Evolutionary conservation across 441 rosid species (phyloP), one percentile per base, ranked within the genome.

Genomic region (Bocquillonia castaneifolia): DNA sequence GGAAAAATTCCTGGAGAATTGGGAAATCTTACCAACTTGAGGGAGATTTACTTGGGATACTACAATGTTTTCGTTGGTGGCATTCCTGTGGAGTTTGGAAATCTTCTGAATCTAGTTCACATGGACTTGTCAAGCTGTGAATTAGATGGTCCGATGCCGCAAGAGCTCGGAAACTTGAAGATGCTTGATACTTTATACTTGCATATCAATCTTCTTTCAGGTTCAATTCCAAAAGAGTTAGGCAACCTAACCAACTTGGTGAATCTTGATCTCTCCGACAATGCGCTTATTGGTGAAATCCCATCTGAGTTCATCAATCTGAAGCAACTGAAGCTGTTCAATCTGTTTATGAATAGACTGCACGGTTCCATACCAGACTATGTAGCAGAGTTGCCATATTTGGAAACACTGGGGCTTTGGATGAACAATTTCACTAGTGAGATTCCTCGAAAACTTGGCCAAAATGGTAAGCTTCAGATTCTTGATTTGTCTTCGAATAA

Each of bases 401-500:
- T 93, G 44, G 89, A 91, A 64, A 91, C 86, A 48, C 47, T 93
- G 52, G 91, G 85, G 78, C 75, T 93, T 14, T 93, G 97, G 99
- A 92, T 82, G 68, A 93, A 93, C 61, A 91, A 91, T 70, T 89
- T 93, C 82, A 91, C 99, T 0, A 96, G 96, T 18, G 85, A 75
- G 54, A 86, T 93, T 51, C 97, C 97, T 44, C 81, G 74, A 60
- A 76, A 69, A 26, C 67, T 93, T 18, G 99, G 99, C 15, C 79
- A 72, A 52, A 93, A 86, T 74, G 90, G 89, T 60, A 88, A 85
- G 66, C 84, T 91, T 47, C 77, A 66, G 70, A 31, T 76, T 73
- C 87, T 93, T 1, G 99, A 93, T 77, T 83, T 93, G 72, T 91
- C 97, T 1, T 88, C 98, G 5, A 93, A 93, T 67, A 93, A 91